phyloP scores from a whole-genome alignment of 176 grass and related monocot species.

The Oryza coarctata region DNA sequence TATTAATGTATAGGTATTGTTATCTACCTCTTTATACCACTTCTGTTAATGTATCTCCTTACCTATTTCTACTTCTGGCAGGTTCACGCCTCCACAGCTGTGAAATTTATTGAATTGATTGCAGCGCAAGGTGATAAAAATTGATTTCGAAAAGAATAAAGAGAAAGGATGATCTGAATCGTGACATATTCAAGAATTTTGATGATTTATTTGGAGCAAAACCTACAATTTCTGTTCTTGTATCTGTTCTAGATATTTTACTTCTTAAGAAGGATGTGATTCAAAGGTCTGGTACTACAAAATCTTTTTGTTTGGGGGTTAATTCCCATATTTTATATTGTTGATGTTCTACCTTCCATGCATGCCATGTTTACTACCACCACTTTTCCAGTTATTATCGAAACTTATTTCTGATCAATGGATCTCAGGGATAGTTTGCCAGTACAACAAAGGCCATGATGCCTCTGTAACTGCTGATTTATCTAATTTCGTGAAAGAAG shows the following conservation, averaged over 20 bases:
- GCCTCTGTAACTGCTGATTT: slow-evolving; percentile 42
- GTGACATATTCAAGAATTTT: slow-evolving; percentile 26
- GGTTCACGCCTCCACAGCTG: slow-evolving; percentile 64
- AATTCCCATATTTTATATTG: not conserved
- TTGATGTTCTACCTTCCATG: slow-evolving; percentile 28
- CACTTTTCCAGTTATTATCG: slow-evolving; percentile 68
- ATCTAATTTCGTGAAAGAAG: slow-evolving; percentile 54
- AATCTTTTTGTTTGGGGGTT: not conserved
- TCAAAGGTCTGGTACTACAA: slow-evolving; percentile 54
- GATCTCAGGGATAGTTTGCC: slow-evolving; percentile 40
- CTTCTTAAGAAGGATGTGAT: slow-evolving; percentile 78
- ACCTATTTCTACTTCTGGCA: slow-evolving; percentile 42
- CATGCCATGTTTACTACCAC: slow-evolving; percentile 61
- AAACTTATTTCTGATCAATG: slow-evolving; percentile 69
- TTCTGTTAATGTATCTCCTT: slow-evolving; percentile 15
- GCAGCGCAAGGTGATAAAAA: slow-evolving; percentile 33
- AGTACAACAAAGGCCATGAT: slow-evolving; percentile 36
- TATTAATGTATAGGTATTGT: not conserved
- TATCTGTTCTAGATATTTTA: slow-evolving; percentile 80
- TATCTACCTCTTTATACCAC: not conserved
- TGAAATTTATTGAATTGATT: slow-evolving; percentile 67
- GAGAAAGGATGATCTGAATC: slow-evolving; percentile 39
- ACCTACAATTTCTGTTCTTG: slow-evolving; percentile 45
- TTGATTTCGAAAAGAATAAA: slow-evolving; percentile 61
- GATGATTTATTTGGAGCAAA: slow-evolving; percentile 64